A percentile compares a stretch with the other conserved stretches of the same genome.
Evolutionary conservation across 2,329 filamentous ascomycete genomes (phyloP).

Genomic region (Fusarium armeniacum): DNA sequence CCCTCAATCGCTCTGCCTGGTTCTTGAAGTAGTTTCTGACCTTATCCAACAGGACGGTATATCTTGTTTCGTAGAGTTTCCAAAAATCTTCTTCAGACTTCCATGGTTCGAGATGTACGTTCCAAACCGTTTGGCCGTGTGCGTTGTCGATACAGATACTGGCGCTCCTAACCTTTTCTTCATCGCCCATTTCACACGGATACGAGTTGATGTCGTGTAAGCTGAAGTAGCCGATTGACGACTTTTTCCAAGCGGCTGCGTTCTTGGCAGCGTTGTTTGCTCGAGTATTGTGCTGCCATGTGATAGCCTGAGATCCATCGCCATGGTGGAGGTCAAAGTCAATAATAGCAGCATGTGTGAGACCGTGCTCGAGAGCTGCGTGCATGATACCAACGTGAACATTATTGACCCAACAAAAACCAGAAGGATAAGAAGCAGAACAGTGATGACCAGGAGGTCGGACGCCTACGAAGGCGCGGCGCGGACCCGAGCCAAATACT

Average conservation of each 20-base stretch:
- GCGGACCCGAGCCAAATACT: conserved; percentile 77
- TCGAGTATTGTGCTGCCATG: conserved; percentile 89
- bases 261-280: conserved; percentile 75
- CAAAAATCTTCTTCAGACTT: conserved; percentile 88
- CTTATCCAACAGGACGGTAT: conserved; percentile 83
- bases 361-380: conserved; percentile 82
- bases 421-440: conserved; percentile 88
- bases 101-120: conserved; percentile 93
- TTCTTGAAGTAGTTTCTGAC: conserved; percentile 80
- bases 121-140: conserved; percentile 95
- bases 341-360: conserved; percentile 94
- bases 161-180: conserved; percentile 92
- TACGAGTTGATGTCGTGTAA: conserved; percentile 99
- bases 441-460: conserved; percentile 97
- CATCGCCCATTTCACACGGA: conserved; percentile 93
- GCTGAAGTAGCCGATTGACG: conserved; percentile 94
- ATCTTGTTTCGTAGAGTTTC: conserved; percentile 85
- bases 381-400: conserved; percentile 97
- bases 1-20: conserved; percentile 76
- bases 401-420: conserved; percentile 99
- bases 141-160: conserved; percentile 95
- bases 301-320: conserved; percentile 94
- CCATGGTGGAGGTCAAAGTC: conserved; percentile 94
- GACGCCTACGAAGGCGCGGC: conserved; percentile 90
- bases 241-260: conserved; percentile 81